phyloP scores from a whole-genome alignment of 2,329 filamentous ascomycete species.

The Stagonosporopsis cucurbitacearum region DNA sequence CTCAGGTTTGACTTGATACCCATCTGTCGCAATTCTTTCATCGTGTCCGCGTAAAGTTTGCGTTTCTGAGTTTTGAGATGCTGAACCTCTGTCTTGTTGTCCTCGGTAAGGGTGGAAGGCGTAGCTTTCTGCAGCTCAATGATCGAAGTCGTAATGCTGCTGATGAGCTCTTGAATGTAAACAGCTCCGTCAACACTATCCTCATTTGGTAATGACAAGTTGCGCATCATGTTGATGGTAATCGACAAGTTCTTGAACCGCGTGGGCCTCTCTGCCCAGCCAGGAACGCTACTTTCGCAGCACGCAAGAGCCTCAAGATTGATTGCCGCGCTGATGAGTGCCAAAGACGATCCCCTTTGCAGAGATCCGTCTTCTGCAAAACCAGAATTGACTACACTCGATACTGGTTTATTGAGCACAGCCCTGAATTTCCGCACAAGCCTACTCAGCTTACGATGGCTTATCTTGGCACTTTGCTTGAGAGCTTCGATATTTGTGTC shows the following conservation, averaged over 20 bases:
- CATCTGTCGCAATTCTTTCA: constrained; percentile 86
- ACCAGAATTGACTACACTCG: constrained; percentile 56
- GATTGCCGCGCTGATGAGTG: constrained; percentile 20
- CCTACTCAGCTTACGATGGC: constrained; percentile 90
- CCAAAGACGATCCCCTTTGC: constrained; percentile 19
- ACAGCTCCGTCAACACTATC: constrained; percentile 63
- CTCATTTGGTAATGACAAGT: constrained; percentile 62
- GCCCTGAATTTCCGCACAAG: constrained; percentile 88
- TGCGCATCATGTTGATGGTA: constrained; percentile 77
- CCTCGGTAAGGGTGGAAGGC: constrained; percentile 78
- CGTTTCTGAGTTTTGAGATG: constrained; percentile 91
- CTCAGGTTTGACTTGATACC: constrained; percentile 85
- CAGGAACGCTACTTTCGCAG: constrained; percentile 32
- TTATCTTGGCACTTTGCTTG: constrained; percentile 85
- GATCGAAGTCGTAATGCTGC: constrained; percentile 71
- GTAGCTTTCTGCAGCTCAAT: constrained; percentile 82
- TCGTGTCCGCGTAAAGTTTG: constrained; percentile 85
- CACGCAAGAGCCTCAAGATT: constrained; percentile 24
- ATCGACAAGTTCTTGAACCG: constrained; percentile 74
- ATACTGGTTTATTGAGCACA: constrained; percentile 77
- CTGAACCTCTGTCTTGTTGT: constrained; percentile 83
- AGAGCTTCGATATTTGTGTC: constrained; percentile 93
- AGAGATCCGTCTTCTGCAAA: constrained; percentile 37
- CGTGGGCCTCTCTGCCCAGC: constrained; percentile 57
- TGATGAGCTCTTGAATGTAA: constrained; percentile 72